phyloP scores from a whole-genome alignment of 208 protist species.

The Crithidia brevicula region DNA sequence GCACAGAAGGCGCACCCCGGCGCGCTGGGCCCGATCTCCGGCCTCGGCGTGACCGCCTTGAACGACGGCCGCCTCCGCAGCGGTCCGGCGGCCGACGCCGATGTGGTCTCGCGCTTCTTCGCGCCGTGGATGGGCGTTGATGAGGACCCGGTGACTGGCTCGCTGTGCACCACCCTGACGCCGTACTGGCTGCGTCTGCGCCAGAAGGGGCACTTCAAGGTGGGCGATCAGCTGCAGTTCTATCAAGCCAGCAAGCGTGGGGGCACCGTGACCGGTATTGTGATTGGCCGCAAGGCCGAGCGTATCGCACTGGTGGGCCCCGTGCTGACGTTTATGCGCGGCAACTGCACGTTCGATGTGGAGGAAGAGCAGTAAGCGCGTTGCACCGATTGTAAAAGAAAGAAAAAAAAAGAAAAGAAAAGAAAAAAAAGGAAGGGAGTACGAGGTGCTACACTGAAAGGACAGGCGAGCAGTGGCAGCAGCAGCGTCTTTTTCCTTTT shows the following conservation, averaged over 20 bases:
- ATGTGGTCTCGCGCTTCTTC: constrained; percentile 78
- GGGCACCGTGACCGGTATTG: constrained; percentile 50
- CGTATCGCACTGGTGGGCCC: constrained; percentile 63
- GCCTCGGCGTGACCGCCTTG: constrained; percentile 43
- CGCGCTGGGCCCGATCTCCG: constrained; percentile 31
- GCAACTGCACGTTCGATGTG: constrained; percentile 56
- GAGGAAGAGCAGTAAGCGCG: constrained; percentile 44
- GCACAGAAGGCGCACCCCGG: constrained; percentile 36
- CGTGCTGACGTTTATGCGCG: constrained; percentile 68
- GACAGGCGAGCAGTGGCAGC: too few species aligned
- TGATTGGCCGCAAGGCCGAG: constrained; percentile 68
- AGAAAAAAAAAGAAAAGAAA: neutral
- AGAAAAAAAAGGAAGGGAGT: neutral
- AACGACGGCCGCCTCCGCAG: constrained; percentile 39
- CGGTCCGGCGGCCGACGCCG: constrained; percentile 31
- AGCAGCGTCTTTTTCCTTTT: too few species aligned
- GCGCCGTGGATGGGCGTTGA: constrained; percentile 62
- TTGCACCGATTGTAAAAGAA: neutral
- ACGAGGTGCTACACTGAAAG: neutral
- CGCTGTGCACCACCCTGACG: constrained; percentile 41
- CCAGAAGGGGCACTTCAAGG: constrained; percentile 45
- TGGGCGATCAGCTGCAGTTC: constrained; percentile 57
- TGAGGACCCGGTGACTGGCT: constrained; percentile 77
- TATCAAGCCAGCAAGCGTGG: constrained; percentile 69
- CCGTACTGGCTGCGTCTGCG: constrained; percentile 63